These are phyloP conservation scores for Mycena albidolilacea DNA, from an alignment of 768 basidiomycete genomes.

Conservation along the genomic window DNA sequence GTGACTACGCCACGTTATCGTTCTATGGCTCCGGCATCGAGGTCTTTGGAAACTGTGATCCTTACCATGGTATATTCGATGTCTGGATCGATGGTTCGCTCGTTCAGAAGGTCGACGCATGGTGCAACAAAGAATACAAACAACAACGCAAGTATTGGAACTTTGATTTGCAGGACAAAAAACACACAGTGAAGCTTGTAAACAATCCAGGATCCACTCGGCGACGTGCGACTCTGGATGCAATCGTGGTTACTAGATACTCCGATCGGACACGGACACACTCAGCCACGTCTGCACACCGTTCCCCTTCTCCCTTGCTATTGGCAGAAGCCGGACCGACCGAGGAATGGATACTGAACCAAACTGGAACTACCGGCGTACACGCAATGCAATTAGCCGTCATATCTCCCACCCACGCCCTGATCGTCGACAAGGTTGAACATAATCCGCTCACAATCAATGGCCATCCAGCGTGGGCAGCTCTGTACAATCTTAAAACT, in stretches of 20 bases:
- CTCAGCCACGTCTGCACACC: not conserved
- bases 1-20: slow-evolving; percentile 67
- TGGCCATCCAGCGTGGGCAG: slow-evolving; percentile 88
- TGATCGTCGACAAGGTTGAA: slow-evolving; percentile 89
- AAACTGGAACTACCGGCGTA: slow-evolving; percentile 82
- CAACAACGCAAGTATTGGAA: slow-evolving; percentile 80
- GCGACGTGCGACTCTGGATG: slow-evolving; percentile 65
- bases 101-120: slow-evolving; percentile 62
- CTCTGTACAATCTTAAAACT: slow-evolving; percentile 78
- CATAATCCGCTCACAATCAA: slow-evolving; percentile 83
- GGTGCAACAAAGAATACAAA: slow-evolving; percentile 52
- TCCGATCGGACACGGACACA: slow-evolving; percentile 21
- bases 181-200: slow-evolving; percentile 76
- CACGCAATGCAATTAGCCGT: slow-evolving; percentile 84
- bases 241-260: slow-evolving; percentile 75
- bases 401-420: slow-evolving; percentile 77
- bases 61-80: slow-evolving; percentile 66
- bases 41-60: slow-evolving; percentile 78
- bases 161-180: slow-evolving; percentile 63
- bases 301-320: slow-evolving; percentile 23
- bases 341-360: slow-evolving; percentile 68
- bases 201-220: slow-evolving; percentile 59
- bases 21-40: slow-evolving; percentile 85
- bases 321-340: slow-evolving; percentile 33
- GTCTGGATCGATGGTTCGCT: slow-evolving; percentile 73